Evolutionary conservation across 179 eudicot species (phyloP).

Genomic region (Amaranthus tricolor): DNA sequence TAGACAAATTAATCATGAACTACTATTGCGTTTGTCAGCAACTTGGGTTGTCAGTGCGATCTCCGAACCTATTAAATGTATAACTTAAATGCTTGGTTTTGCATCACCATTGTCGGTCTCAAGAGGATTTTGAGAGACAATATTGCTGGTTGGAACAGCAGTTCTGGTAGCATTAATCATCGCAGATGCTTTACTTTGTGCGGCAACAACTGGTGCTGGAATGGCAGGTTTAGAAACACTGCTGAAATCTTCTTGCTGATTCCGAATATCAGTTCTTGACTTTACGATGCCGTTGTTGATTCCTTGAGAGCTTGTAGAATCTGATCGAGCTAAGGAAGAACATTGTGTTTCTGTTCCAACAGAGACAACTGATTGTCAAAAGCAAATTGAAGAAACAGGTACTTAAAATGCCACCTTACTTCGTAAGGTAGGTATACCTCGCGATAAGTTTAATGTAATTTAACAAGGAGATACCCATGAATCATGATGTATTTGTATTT

Average conservation of each 20-base stretch:
- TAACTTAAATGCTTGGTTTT: constrained; percentile 31
- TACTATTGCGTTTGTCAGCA: constrained; percentile 15
- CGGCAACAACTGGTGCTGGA: constrained; percentile 19
- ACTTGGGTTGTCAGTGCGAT: constrained; percentile 18
- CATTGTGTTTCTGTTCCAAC: constrained; percentile 59
- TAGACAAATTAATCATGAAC: constrained; percentile 19
- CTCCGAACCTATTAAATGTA: constrained; percentile 8
- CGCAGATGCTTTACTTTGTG: constrained; percentile 19
- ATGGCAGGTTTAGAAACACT: constrained; percentile 29
- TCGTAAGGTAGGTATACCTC: background rate
- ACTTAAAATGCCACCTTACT: background rate
- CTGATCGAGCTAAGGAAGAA: constrained; percentile 56
- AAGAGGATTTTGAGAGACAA: constrained; percentile 32
- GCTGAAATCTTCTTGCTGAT: constrained; percentile 33
- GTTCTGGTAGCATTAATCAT: constrained; percentile 31
- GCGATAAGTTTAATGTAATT: background rate
- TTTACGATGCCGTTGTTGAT: constrained; percentile 33
- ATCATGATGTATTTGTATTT: too few relatives aligned
- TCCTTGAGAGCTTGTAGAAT: constrained; percentile 36
- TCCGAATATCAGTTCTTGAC: constrained; percentile 30
- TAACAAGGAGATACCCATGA: background rate
- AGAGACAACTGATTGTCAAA: background rate
- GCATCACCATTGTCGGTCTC: constrained; percentile 42
- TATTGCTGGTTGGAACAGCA: constrained; percentile 32
- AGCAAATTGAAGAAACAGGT: background rate